Evolutionary conservation across 2,329 filamentous ascomycete species (phyloP).

Genomic region (Pseudopyrenochaeta lycopersici): DNA sequence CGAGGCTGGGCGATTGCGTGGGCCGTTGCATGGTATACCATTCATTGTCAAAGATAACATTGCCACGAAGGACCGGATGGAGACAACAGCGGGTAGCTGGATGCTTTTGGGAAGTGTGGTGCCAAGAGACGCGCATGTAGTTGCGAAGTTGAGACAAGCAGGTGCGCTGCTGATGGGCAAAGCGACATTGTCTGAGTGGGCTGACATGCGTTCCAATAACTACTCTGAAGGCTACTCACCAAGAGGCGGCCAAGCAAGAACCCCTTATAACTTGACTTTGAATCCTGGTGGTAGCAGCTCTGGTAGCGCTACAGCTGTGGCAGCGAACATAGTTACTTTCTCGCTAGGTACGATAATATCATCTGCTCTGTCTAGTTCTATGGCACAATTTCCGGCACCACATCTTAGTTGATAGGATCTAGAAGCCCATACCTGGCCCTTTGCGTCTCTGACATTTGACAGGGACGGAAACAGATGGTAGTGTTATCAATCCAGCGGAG

Average conservation of each 20-base stretch:
- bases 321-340: conserved; percentile 69
- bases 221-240: conserved; percentile 46
- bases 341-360: conserved; percentile 63
- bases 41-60: conserved; percentile 74
- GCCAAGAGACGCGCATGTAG: conserved; percentile 73
- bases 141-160: conserved; percentile 67
- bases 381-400: no score
- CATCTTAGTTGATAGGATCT: not conserved
- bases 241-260: conserved; percentile 41
- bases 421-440: not conserved
- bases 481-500: conserved; percentile 74
- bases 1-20: conserved; percentile 62
- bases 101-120: conserved; percentile 72
- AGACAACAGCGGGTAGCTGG: conserved; percentile 77
- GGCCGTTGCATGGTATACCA: conserved; percentile 77
- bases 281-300: conserved; percentile 74
- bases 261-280: conserved; percentile 72
- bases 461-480: conserved; percentile 73
- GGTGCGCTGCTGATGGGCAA: conserved; percentile 75
- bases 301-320: conserved; percentile 71
- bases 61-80: conserved; percentile 70
- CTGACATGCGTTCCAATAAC: conserved; percentile 52
- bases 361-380: not conserved
- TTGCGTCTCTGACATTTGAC: not conserved
- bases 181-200: conserved; percentile 77